Conservation (phyloP, 2,329 filamentous ascomycete genomes). For the Hypoxylon sp. region DNA sequence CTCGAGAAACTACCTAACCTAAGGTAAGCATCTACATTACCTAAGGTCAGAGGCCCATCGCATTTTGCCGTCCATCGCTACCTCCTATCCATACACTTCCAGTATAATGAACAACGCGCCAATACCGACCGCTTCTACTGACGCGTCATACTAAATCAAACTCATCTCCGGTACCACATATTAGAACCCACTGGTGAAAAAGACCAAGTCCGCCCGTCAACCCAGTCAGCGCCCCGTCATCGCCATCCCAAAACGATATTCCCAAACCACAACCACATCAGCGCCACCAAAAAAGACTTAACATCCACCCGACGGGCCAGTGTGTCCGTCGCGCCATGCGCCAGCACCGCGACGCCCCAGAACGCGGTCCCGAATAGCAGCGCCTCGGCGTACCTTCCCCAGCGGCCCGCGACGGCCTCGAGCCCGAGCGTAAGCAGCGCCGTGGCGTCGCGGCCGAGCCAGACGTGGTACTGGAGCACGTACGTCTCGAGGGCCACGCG, state of each 20-base stretch:
- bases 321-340: constrained; percentile 42
- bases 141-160: background rate
- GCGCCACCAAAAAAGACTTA: constrained; percentile 35
- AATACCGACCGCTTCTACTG: background rate
- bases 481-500: constrained; percentile 69
- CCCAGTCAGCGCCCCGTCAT: background rate
- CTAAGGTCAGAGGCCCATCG: background rate
- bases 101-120: background rate
- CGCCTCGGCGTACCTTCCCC: constrained; percentile 42
- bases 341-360: constrained; percentile 42
- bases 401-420: constrained; percentile 23
- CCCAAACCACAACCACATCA: constrained; percentile 41
- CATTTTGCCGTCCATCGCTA: background rate
- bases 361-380: constrained; percentile 46
- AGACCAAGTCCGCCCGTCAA: background rate
- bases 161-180: background rate
- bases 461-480: constrained; percentile 70
- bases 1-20: background rate
- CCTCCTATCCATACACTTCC: background rate
- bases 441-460: constrained; percentile 69
- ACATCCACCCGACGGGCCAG: constrained; percentile 38
- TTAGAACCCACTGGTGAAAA: background rate
- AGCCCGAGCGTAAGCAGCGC: constrained; percentile 56
- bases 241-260: constrained; percentile 44
- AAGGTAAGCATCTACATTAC: background rate